Evolutionary conservation across 257 asterid species (phyloP).

Genomic region (Cordia subcordata): DNA sequence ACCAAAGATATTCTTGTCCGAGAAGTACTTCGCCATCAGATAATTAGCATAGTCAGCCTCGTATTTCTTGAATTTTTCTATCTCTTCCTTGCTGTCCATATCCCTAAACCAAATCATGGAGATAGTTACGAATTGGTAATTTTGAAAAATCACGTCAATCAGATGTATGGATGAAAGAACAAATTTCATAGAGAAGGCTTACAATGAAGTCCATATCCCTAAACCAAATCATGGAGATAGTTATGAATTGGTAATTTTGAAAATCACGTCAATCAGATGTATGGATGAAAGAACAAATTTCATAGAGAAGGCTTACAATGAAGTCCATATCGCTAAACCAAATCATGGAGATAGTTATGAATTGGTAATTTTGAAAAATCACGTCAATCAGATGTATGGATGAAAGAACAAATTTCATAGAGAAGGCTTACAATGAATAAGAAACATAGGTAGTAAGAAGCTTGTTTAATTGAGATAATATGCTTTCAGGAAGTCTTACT

Average conservation of each 20-base stretch:
- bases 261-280: neutral
- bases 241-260: neutral
- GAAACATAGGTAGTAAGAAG: neutral
- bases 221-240: neutral
- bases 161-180: neutral
- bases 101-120: neutral
- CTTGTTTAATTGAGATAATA: neutral
- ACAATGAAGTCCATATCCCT: neutral
- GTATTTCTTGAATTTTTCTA: slow-evolving; percentile 1
- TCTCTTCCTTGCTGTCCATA: neutral
- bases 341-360: neutral
- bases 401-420: neutral
- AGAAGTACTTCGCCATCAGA: slow-evolving; percentile 1
- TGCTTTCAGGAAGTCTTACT: no score
- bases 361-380: neutral
- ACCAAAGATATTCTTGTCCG: slow-evolving; percentile 1
- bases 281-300: neutral
- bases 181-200: neutral
- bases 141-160: neutral
- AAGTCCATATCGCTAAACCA: neutral
- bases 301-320: neutral
- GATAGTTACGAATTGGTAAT: neutral
- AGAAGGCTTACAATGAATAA: neutral
- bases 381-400: neutral
- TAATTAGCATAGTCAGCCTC: neutral